phyloP scores from a whole-genome alignment of 768 basidiomycete species.

The Mycena epipterygia region DNA sequence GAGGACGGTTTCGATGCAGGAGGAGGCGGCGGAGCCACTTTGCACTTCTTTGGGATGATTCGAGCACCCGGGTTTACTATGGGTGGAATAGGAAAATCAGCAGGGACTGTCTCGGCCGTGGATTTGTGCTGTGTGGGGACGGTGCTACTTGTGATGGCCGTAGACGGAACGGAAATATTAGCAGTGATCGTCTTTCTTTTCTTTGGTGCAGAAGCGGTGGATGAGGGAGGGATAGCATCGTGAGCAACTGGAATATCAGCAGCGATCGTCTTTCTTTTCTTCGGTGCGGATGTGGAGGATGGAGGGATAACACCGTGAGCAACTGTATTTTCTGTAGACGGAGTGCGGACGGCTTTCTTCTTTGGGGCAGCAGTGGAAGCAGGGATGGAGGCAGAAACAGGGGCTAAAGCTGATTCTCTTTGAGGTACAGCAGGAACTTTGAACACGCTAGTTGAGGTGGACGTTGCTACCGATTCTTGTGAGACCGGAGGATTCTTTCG shows the following conservation, averaged over 20 bases:
- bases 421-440: slow-evolving; percentile 31
- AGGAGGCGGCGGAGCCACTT: not conserved
- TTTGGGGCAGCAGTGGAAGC: not conserved
- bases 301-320: slow-evolving; percentile 39
- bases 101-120: not conserved
- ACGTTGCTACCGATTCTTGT: not conserved
- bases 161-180: not conserved
- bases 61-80: not conserved
- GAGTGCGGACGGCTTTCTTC: not conserved
- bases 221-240: no score
- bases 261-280: slow-evolving; percentile 13
- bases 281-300: not conserved
- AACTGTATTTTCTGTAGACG: slow-evolving; percentile 62
- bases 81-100: not conserved
- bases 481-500: slow-evolving; percentile 6
- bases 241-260: not conserved
- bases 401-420: not conserved
- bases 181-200: not conserved
- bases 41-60: not conserved
- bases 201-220: not conserved
- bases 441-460: slow-evolving; percentile 13
- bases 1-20: not conserved
- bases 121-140: not conserved
- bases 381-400: not conserved
- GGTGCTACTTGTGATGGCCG: no score